Evolutionary conservation across 371 early-diverging fungal genomes (phyloP).

Genomic region (Haplosporangium sp.): DNA sequence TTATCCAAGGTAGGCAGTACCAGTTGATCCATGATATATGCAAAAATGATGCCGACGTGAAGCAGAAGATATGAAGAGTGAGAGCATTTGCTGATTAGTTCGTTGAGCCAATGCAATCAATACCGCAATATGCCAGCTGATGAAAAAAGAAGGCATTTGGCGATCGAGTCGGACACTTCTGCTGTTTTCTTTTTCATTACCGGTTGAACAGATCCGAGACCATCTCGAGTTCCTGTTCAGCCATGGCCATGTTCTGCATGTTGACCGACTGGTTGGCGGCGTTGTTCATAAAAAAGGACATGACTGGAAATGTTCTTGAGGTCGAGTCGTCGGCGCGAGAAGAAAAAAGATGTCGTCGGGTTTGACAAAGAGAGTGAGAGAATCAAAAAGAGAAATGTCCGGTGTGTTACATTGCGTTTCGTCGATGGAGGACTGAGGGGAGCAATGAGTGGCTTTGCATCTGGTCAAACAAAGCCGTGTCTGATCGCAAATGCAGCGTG

Average conservation of each 20-base stretch:
- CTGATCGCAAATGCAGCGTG: too few relatives aligned
- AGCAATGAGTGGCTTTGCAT: conserved; percentile 5
- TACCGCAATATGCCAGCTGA: neutral
- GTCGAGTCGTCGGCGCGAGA: neutral
- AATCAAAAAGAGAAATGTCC: too few relatives aligned
- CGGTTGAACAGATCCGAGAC: conserved; percentile 84
- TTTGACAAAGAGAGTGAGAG: neutral
- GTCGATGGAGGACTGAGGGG: too few relatives aligned
- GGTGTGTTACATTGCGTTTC: too few relatives aligned
- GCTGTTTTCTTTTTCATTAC: conserved; percentile 49
- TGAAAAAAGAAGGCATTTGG: neutral
- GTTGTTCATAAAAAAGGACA: conserved; percentile 56
- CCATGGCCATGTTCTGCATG: conserved; percentile 82
- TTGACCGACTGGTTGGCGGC: conserved; percentile 67
- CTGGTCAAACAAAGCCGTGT: too few relatives aligned
- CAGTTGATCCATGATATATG: too few relatives aligned
- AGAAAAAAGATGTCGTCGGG: conserved; percentile 3
- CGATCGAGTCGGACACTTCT: neutral
- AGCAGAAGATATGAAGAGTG: too few relatives aligned
- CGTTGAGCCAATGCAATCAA: too few relatives aligned
- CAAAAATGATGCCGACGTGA: too few relatives aligned
- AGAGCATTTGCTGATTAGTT: too few relatives aligned
- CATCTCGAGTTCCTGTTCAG: conserved; percentile 89
- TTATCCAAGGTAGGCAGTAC: too few relatives aligned
- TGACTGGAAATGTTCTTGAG: conserved; percentile 13